phyloP scores from a whole-genome alignment of 2,329 filamentous ascomycete species.

The Ophiostoma novo-ulmi region DNA sequence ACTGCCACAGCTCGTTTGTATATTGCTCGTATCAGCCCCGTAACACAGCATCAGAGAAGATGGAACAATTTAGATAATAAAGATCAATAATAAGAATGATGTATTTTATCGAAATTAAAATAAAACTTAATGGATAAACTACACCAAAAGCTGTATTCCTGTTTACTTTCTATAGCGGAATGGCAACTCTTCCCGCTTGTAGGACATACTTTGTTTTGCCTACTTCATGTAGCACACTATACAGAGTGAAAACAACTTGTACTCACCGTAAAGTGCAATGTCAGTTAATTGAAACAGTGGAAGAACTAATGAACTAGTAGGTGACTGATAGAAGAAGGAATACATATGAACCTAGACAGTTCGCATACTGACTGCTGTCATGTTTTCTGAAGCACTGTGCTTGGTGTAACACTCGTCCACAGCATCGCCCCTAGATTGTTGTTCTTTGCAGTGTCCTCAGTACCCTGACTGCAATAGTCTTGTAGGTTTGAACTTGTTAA shows the following conservation, averaged over 20 bases:
- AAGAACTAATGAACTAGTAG: background rate
- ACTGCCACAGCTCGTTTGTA: conserved; percentile 12
- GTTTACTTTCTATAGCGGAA: background rate
- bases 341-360: background rate
- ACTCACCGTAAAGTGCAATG: background rate
- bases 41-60: conserved; percentile 15
- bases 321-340: background rate
- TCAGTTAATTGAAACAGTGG: too few relatives aligned
- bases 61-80: background rate
- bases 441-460: background rate
- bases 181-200: conserved; percentile 21
- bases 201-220: conserved; percentile 1
- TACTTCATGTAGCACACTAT: background rate
- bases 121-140: too few relatives aligned
- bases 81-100: background rate
- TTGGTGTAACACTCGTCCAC: background rate
- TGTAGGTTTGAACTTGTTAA: too few relatives aligned
- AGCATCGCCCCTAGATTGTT: background rate
- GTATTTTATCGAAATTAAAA: too few relatives aligned
- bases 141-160: background rate
- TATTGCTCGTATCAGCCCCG: conserved; percentile 18
- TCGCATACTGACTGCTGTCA: background rate
- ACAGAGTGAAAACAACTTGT: background rate
- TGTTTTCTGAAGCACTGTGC: background rate
- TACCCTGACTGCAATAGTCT: background rate